Evolutionary conservation across 306 rosid species (phyloP), one percentile per base, ranked within the genome.

Genomic region (Pueraria montana): DNA sequence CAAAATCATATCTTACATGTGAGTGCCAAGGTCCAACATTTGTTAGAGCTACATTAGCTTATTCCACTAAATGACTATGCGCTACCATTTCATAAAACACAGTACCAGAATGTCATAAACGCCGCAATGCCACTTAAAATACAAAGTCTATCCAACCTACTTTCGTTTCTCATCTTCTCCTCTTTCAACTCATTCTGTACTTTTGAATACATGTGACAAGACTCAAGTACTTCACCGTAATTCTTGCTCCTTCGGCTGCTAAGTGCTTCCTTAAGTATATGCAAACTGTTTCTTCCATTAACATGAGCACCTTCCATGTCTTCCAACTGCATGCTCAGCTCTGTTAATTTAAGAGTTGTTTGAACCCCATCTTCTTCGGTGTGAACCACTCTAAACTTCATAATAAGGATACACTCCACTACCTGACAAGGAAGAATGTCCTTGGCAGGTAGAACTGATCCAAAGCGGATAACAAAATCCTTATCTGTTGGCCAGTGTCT

Each of bases 401-500:
- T 86, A 18, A 92, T 79, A 16, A 92, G 92, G 79, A 91, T 88
- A 90, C 97, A 89, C 61, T 89, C 91, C 53, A 89, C 93, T 10
- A 89, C 93, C 64, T 84, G 93, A 55, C 92, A 89, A 4, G 92
- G 97, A 83, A 92, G 87, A 80, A 91, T 87, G 87, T 91, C 93
- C 83, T 82, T 89, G 11, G 95, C 95, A 10, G 93, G 92, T 45
- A 92, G 90, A 77, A 92, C 80, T n/a, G 92, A 92, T 65, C 93
- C 95, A 32, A 92, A 92, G 36, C 95, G 97, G 10, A 92, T 81
- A 40, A 91, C 91, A 32, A 91, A 92, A 80, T 91, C 95, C 83
- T 83, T 89, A 80, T 92, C 97, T 1, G 95, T 91, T 20, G 97
- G 97, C 97, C 97, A 92, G 77, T 92, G 95, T 80, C 97, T 86